Conservation (phyloP, 2,329 filamentous ascomycete species). For the Xylariaceae sp. region DNA sequence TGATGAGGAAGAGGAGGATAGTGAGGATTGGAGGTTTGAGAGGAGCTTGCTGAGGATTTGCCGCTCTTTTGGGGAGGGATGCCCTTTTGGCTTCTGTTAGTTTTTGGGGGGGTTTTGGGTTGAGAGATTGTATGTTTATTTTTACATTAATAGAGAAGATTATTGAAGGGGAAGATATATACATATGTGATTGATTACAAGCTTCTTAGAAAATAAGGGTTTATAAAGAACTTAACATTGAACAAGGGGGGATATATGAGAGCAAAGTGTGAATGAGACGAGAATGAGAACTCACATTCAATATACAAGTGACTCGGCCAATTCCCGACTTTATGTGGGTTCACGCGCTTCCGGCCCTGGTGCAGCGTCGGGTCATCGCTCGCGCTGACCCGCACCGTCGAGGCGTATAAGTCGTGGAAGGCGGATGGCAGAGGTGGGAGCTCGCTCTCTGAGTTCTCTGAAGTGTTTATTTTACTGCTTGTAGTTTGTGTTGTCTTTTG, state of each 20-base stretch:
- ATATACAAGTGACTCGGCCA: conserved; percentile 95
- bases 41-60: conserved; percentile 54
- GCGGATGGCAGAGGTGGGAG: conserved; percentile 74
- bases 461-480: background rate
- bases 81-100: conserved; percentile 36
- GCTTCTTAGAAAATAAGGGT: too few species aligned
- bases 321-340: conserved; percentile 84
- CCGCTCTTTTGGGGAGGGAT: conserved; percentile 50
- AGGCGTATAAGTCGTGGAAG: conserved; percentile 91
- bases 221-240: too few species aligned
- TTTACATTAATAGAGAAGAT: too few species aligned
- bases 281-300: conserved; percentile 72
- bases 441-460: background rate
- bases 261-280: background rate
- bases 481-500: conserved; percentile 31
- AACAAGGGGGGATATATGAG: background rate
- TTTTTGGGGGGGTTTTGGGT: background rate
- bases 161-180: too few species aligned
- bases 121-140: too few species aligned
- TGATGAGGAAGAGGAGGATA: conserved; percentile 1
- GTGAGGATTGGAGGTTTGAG: conserved; percentile 45
- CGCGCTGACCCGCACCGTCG: conserved; percentile 77
- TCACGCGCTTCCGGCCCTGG: conserved; percentile 80
- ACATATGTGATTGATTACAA: too few species aligned
- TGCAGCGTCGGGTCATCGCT: conserved; percentile 85